Base-by-base conservation (phyloP, 805 yeast genomes). In the Pichia membranifaciens region DNA sequence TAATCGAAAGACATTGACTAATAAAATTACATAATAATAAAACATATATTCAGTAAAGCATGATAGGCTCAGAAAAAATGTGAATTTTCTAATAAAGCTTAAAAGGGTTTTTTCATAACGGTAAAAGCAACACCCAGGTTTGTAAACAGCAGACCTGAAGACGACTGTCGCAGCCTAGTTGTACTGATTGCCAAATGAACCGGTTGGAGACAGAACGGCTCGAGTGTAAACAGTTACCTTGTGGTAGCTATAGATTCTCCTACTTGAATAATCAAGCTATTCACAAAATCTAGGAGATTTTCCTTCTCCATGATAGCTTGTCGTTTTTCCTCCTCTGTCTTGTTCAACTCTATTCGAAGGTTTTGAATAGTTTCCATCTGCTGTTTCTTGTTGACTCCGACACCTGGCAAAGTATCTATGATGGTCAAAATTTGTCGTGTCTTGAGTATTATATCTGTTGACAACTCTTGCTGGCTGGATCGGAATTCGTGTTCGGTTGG, bases 321-420 rank as follows among this genome's bases (percentile, higher is more conserved):
- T 13, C 74, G 66, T 51, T 87, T 78, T 47, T 77, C 74, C 20
- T 64, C 59, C 56, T 89, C 93, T 1, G 81, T 79, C 12, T 70
- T 67, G 12, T 73, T 71, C 46, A 90, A 66, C 54, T 86, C 87
- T 39, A 62, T 61, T 42, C 86, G 84, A 41, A 93, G 68, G 13
- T 69, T 71, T 43, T 74, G 76, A 16, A 91, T 85, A 50, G 75
- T 74, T 23, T 68, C 66, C 61, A 89, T 62, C 64, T 90, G 98
- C 46, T 79, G 82, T 39, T 74, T 77, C 21, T 86, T 84, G 1
- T 90, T 79, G 1, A 84, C 90, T 8, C 95, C 96, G 2, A 88
- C 87, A 12, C 97, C 98, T 0, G 99, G 99, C 38, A 91, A 69
- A 2, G 95, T 80, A 59, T 87, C 95, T 35, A 91, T 89, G 23